Conservation (phyloP, 768 basidiomycete genomes). For the Tylopilus sp. region DNA sequence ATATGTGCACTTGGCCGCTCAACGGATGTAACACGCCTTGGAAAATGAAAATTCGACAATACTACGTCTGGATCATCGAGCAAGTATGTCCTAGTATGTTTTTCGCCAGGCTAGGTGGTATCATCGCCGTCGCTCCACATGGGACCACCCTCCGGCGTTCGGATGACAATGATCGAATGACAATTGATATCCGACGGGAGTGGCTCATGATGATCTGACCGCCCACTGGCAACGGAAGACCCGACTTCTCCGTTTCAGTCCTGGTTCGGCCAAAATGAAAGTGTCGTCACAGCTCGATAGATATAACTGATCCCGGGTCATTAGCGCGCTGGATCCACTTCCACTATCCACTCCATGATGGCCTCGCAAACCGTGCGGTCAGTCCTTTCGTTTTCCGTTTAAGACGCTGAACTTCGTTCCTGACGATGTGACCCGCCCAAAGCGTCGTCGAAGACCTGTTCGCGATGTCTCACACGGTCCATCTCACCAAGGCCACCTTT, state of each 20-base stretch:
- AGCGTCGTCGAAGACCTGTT: neutral
- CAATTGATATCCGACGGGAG: neutral
- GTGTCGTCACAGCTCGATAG: neutral
- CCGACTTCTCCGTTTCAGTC: neutral
- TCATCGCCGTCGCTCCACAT: no score
- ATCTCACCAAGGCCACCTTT: neutral
- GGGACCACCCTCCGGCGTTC: no score
- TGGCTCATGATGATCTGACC: neutral
- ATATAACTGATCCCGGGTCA: neutral
- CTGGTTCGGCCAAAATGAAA: neutral
- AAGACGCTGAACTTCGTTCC: neutral
- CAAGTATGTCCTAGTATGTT: no score
- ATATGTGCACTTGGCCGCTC: no score
- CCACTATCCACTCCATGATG: neutral
- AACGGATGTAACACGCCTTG: no score
- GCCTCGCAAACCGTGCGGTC: neutral
- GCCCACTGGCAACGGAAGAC: neutral
- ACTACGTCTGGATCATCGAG: no score
- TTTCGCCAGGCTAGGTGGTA: no score
- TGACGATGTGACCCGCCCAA: neutral
- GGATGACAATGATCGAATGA: neutral
- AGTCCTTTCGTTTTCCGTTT: neutral
- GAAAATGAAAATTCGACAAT: no score
- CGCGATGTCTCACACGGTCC: neutral
- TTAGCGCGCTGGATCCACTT: neutral